Conservation (phyloP, 2,329 filamentous ascomycete species). For the Lachnellula subtilissima region DNA sequence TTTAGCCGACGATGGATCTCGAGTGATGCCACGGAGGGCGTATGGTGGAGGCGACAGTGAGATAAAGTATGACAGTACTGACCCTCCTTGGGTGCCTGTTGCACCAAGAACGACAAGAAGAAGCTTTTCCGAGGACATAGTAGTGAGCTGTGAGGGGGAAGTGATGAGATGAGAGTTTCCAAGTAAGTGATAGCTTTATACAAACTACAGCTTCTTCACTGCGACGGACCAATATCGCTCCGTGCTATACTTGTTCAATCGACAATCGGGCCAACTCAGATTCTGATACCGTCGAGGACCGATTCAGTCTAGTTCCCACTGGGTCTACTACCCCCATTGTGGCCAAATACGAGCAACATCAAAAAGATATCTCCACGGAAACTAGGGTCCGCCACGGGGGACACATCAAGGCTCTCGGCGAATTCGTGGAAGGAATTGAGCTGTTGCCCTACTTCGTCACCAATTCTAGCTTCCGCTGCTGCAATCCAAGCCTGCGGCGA, state of each 20-base stretch:
- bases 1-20: conserved; percentile 35
- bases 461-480: conserved; percentile 2
- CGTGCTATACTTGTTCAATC: conserved; percentile 3
- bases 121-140: conserved; percentile 20
- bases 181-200: conserved; percentile 1
- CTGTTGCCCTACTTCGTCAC: conserved; percentile 5
- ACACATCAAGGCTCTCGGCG: conserved; percentile 1
- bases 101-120: conserved; percentile 40
- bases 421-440: conserved; percentile 7
- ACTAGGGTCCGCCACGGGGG: not conserved
- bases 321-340: conserved; percentile 4
- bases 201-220: conserved; percentile 2
- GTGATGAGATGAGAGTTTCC: conserved; percentile 3
- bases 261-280: not conserved
- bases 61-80: conserved; percentile 41
- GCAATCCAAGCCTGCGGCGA: conserved; percentile 12
- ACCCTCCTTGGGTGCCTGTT: conserved; percentile 45
- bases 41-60: conserved; percentile 4
- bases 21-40: conserved; percentile 42
- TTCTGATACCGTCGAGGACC: not conserved
- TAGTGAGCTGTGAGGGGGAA: not conserved
- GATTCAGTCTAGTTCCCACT: conserved; percentile 6
- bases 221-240: not conserved
- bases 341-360: not conserved
- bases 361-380: conserved; percentile 7